A percentile compares a stretch with the other conserved stretches of the same genome.
phyloP scores from a whole-genome alignment of 768 basidiomycete genomes.

The Russula ochroleuca region DNA sequence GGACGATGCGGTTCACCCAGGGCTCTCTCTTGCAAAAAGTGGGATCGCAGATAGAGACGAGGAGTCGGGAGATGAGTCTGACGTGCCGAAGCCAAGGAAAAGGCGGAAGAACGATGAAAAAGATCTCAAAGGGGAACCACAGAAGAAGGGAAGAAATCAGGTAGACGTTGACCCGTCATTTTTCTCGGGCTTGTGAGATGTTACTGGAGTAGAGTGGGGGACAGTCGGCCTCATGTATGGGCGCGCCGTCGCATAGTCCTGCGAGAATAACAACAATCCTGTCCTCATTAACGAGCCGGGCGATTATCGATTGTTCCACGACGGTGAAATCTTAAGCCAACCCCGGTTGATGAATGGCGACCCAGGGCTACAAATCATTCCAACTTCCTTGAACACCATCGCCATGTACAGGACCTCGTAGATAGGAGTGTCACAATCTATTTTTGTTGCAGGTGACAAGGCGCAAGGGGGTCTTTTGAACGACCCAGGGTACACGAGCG shows the following conservation, averaged over 20 bases:
- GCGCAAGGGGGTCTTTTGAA: neutral
- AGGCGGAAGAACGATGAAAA: slow-evolving; percentile 56
- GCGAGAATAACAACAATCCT: neutral
- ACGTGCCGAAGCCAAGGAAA: slow-evolving; percentile 40
- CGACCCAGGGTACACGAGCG: slow-evolving; percentile 17
- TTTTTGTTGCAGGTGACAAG: neutral
- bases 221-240: neutral
- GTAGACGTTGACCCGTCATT: slow-evolving; percentile 57
- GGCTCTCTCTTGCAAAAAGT: slow-evolving; percentile 20
- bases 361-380: neutral
- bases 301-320: too few relatives aligned
- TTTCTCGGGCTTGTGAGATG: slow-evolving; percentile 55
- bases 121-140: slow-evolving; percentile 41
- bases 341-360: neutral
- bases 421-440: neutral
- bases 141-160: slow-evolving; percentile 57
- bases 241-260: neutral
- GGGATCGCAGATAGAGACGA: slow-evolving; percentile 23
- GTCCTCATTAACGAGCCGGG: neutral
- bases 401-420: neutral
- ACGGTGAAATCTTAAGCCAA: neutral
- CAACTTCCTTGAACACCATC: neutral
- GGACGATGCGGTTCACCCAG: slow-evolving; percentile 19
- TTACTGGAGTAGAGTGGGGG: neutral
- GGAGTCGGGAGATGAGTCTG: slow-evolving; percentile 30